A percentile compares a stretch with the other conserved stretches of the same genome.
Conservation (phyloP, 2,329 filamentous ascomycete species). For the Colletotrichum sp. region DNA sequence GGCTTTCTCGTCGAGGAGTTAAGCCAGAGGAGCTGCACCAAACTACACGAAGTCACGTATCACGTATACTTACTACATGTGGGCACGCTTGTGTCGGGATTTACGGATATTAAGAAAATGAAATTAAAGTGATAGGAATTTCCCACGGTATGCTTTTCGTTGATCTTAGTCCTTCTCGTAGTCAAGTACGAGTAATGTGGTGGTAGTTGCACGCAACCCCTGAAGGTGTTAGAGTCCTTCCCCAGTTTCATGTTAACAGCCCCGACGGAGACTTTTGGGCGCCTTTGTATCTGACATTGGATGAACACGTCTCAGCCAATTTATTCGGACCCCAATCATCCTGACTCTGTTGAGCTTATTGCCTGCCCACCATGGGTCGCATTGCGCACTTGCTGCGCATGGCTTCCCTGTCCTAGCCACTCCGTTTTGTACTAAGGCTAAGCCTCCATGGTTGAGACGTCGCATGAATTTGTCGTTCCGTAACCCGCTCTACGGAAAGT, state of each 20-base stretch:
- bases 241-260: background rate
- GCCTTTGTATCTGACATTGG: background rate
- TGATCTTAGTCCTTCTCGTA: background rate
- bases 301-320: background rate
- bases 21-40: background rate
- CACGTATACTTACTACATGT: no score
- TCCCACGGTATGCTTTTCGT: background rate
- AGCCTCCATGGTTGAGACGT: no score
- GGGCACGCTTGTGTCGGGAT: background rate
- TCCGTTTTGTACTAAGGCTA: background rate
- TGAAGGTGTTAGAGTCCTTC: background rate
- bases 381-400: background rate
- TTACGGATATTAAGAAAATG: background rate
- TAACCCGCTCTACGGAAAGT: no score
- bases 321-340: background rate
- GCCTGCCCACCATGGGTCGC: background rate
- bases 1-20: background rate
- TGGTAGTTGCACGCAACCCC: background rate
- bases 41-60: background rate
- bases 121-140: background rate
- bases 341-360: background rate
- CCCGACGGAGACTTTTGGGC: background rate
- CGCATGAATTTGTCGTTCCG: no score
- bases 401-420: background rate
- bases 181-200: background rate